phyloP scores from a whole-genome alignment of 306 rosid genomes.

The Cicer judaicum region DNA sequence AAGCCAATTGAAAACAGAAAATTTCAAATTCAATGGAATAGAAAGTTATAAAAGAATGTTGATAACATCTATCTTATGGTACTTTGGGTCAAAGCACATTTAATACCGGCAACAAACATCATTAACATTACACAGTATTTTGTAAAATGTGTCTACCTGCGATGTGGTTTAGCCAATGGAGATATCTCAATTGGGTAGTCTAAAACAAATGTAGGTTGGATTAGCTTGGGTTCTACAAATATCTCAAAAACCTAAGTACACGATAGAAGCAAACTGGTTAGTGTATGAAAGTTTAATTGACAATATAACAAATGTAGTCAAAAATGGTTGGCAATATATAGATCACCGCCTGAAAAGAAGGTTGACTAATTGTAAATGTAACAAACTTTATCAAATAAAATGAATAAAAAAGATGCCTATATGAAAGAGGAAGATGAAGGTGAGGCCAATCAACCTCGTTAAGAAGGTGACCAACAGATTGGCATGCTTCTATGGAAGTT shows the following conservation, averaged over 20 bases:
- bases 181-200: conserved; percentile 98
- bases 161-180: conserved; percentile 95
- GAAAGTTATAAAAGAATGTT: conserved; percentile 3
- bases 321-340: background rate
- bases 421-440: conserved; percentile 32
- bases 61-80: conserved; percentile 9
- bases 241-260: conserved; percentile 81
- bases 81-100: conserved; percentile 22
- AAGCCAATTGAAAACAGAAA: conserved; percentile 19
- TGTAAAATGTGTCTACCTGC: conserved; percentile 63
- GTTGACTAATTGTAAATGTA: background rate
- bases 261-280: conserved; percentile 42
- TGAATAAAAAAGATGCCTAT: conserved; percentile 28
- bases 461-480: conserved; percentile 82
- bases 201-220: conserved; percentile 96
- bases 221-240: conserved; percentile 83
- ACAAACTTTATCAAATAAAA: conserved; percentile 37
- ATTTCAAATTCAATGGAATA: conserved; percentile 30
- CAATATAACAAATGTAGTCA: conserved; percentile 20
- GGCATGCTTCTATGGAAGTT: conserved; percentile 72
- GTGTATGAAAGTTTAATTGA: conserved; percentile 24
- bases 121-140: conserved; percentile 27
- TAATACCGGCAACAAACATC: conserved; percentile 16
- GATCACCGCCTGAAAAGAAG: conserved; percentile 1
- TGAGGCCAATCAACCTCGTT: conserved; percentile 69